Evolutionary conservation across 768 basidiomycete species (phyloP).

Genomic region (Podaxis sp.): DNA sequence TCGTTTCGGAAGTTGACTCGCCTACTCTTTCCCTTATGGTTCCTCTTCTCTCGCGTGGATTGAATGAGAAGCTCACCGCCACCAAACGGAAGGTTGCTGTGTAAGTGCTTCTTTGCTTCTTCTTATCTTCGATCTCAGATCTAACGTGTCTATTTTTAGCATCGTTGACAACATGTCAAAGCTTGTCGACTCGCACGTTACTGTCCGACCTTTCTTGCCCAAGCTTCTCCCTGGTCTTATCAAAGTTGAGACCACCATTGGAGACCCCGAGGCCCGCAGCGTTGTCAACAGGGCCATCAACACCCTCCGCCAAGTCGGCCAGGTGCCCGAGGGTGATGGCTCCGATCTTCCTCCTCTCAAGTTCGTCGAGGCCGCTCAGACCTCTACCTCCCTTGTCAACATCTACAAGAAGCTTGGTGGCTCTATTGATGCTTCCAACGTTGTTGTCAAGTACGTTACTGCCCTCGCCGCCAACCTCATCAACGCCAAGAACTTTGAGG

Average conservation of each 20-base stretch:
- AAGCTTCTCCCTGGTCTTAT: conserved; percentile 93
- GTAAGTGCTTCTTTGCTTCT: conserved; percentile 43
- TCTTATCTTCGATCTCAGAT: conserved; percentile 20
- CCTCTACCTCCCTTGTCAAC: conserved; percentile 63
- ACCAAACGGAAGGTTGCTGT: conserved; percentile 98
- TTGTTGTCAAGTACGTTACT: conserved; percentile 67
- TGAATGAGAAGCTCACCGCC: conserved; percentile 91
- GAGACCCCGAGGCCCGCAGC: conserved; percentile 96
- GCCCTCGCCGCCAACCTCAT: conserved; percentile 83
- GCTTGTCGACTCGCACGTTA: conserved; percentile 92
- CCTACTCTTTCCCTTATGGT: conserved; percentile 98
- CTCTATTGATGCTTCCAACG: conserved; percentile 56
- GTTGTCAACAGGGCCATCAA: conserved; percentile 90
- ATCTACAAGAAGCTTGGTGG: conserved; percentile 86
- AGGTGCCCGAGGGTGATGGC: conserved; percentile 84
- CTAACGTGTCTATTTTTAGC: conserved; percentile 38
- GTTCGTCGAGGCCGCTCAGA: conserved; percentile 65
- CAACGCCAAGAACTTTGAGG: conserved; percentile 90
- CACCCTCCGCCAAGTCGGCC: conserved; percentile 93
- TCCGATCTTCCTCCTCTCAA: conserved; percentile 89
- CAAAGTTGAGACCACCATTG: conserved; percentile 93
- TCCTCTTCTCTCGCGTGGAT: conserved; percentile 91
- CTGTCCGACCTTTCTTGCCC: conserved; percentile 95
- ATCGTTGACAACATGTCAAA: conserved; percentile 99
- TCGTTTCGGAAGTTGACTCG: conserved; percentile 99